Evolutionary conservation across 176 grass and related monocot species (phyloP).

Genomic region (Bonia amplexicaulis): DNA sequence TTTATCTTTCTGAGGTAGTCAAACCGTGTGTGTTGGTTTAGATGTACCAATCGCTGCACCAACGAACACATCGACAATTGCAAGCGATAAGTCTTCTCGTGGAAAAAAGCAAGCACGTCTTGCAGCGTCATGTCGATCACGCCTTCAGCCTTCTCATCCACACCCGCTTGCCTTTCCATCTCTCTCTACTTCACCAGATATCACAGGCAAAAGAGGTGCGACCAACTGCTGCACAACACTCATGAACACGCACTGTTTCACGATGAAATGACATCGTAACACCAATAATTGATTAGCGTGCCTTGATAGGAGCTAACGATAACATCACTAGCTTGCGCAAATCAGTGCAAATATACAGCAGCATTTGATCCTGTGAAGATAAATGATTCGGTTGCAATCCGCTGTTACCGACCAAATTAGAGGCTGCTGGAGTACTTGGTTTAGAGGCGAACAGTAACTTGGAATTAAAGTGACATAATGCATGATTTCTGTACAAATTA

Average conservation of each 20-base stretch:
- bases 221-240: neutral
- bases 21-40: conserved; percentile 12
- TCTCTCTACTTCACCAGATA: neutral
- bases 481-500: neutral
- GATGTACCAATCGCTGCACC: neutral
- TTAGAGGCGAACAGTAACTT: neutral
- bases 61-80: neutral
- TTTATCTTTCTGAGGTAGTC: neutral
- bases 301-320: neutral
- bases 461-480: neutral
- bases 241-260: neutral
- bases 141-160: conserved; percentile 10
- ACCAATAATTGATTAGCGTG: neutral
- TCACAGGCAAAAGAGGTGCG: neutral
- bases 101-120: neutral
- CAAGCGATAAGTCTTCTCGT: neutral
- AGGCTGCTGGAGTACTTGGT: neutral
- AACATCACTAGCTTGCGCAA: neutral
- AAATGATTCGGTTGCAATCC: neutral
- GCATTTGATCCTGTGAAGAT: neutral
- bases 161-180: neutral
- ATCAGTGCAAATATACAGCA: neutral
- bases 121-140: conserved; percentile 11
- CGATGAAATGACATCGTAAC: neutral
- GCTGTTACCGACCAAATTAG: neutral